Percentiles rank a stretch among this genome's conserved stretches.
These are phyloP conservation scores for Pistacia vera DNA, from an alignment of 345 rosid genomes.

Conservation along the genomic window DNA sequence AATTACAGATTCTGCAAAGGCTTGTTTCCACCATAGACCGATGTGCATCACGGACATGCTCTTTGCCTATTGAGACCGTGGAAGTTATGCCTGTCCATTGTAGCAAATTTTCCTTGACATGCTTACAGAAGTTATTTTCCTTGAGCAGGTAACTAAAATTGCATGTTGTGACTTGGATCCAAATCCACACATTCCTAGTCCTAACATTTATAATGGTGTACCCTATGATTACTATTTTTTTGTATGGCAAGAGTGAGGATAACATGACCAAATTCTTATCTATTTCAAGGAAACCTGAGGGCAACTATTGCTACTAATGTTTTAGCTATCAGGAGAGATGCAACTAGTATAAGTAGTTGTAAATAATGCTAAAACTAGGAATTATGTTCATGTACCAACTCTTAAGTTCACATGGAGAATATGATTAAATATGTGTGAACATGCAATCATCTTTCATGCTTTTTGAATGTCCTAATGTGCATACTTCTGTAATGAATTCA, in stretches of 20 bases:
- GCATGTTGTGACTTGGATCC: background rate
- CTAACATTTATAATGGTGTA: background rate
- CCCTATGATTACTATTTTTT: background rate
- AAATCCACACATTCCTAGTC: background rate
- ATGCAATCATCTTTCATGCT: background rate
- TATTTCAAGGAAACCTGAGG: background rate
- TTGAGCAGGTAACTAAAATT: conserved; percentile 65
- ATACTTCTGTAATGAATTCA: no score
- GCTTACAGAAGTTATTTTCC: conserved; percentile 80
- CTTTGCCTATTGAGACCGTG: conserved; percentile 92
- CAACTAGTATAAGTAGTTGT: background rate
- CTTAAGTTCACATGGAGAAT: background rate
- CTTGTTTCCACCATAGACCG: conserved; percentile 86
- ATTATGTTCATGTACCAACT: background rate
- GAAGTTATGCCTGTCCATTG: conserved; percentile 94
- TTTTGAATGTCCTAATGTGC: background rate
- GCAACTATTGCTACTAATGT: no score
- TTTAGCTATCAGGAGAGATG: background rate
- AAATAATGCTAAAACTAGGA: conserved; percentile 1
- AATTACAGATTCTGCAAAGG: conserved; percentile 68
- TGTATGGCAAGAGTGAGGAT: background rate
- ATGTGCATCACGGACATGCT: conserved; percentile 96
- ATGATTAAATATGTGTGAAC: background rate
- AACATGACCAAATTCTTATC: background rate
- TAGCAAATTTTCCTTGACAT: conserved; percentile 86